These are phyloP conservation scores for Ceriops decandra DNA, from an alignment of 345 rosid genomes.

Conservation along the genomic window DNA sequence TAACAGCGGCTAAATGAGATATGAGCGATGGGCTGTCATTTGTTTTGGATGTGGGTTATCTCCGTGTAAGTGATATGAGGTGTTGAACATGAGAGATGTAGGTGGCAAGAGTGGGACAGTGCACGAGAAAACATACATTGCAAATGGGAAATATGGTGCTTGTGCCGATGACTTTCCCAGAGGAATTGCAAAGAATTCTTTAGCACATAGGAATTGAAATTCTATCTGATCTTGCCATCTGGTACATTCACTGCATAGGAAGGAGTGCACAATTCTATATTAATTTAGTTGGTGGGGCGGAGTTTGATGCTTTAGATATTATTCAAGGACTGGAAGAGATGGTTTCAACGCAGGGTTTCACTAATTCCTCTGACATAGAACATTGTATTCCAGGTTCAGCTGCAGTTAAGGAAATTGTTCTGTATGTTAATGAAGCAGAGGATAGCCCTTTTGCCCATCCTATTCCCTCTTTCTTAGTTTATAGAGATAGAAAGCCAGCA, in stretches of 20 bases:
- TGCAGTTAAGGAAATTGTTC: constrained; percentile 52
- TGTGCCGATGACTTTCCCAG: constrained; percentile 42
- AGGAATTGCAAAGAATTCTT: constrained; percentile 55
- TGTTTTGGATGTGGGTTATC: constrained; percentile 19
- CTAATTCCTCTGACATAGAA: constrained; percentile 49
- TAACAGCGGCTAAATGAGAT: constrained; percentile 43
- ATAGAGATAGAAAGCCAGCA: constrained; percentile 40
- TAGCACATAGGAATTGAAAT: constrained; percentile 41
- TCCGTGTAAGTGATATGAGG: constrained; percentile 50
- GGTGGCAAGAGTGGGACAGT: constrained; percentile 54
- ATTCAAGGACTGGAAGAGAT: constrained; percentile 68
- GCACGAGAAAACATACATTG: constrained; percentile 22
- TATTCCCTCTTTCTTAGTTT: constrained; percentile 52
- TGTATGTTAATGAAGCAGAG: constrained; percentile 48
- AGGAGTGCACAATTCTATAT: constrained; percentile 51
- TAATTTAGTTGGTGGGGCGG: constrained; percentile 61
- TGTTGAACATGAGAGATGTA: constrained; percentile 85
- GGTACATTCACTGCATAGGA: constrained; percentile 52
- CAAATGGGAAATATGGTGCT: constrained; percentile 35
- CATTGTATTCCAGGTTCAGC: constrained; percentile 64
- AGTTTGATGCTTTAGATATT: constrained; percentile 57
- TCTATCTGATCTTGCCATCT: constrained; percentile 48
- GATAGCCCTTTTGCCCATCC: constrained; percentile 59
- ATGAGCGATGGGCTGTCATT: constrained; percentile 41
- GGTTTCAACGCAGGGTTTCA: constrained; percentile 54